Evolutionary conservation across 106 monocot species (phyloP), one percentile per base, ranked within the genome.

Genomic region (Gastrodia elata): DNA sequence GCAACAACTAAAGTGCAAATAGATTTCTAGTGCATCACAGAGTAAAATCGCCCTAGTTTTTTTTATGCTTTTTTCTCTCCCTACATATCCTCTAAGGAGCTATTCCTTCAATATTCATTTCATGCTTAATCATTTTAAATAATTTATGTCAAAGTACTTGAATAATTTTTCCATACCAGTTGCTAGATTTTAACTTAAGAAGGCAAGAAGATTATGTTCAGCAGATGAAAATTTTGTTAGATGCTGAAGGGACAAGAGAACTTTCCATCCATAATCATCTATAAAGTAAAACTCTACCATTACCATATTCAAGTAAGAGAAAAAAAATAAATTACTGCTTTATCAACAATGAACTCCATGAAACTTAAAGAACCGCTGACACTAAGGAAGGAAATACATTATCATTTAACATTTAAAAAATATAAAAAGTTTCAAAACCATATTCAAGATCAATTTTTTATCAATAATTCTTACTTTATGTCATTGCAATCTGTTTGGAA

Each of bases 401-500:
- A 56, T 24, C 22, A 16, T 56, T 1, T 8, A 24, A 20, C 16
- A 56, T 56, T 14, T 5, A 20, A n/a, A 56, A 56, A 8, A 16
- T 20, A 56, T 5, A 56, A 56, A 6, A 56, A 13, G 55, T n/a
- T 56, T 64, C 32, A 27, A 28, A 30, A 33, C 64, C 2, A 30
- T 32, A 64, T 11, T 20, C 0, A 38, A 67, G 34, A 38, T 67
- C n/a, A 61, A 32, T 11, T 30, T 30, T 27, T 61, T 44, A 11
- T 44, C 13, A 61, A 32, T 8, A 61, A 61, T n/a, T 38, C 41
- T 80, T 64, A 94, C 94, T 84, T 86, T 25, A 84, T 80, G 71
- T 86, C 79, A 24, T 91, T 83, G 49, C 88, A 88, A 77, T 94
- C 84, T 0, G 82, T 77, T 81, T 91, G 94, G 76, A 94, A 91